phyloP scores from a whole-genome alignment of 164 flowering plant genomes.

The Liriodendron chinense region DNA sequence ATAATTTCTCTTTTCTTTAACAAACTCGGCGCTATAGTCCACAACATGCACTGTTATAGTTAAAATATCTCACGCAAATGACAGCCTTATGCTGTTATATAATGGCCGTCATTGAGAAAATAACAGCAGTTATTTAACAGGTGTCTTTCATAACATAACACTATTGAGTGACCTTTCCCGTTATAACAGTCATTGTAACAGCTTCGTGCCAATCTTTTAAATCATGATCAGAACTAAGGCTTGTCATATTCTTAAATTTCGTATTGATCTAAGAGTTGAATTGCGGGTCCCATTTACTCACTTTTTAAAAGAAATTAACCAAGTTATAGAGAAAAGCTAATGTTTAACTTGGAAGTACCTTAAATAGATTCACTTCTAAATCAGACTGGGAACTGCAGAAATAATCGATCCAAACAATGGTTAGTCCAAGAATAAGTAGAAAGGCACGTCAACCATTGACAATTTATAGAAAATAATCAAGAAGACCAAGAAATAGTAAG shows the following conservation, averaged over 20 bases:
- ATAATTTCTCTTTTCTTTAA: too few species aligned
- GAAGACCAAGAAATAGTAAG: neutral
- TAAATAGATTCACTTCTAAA: conserved; percentile 90
- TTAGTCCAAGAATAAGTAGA: neutral
- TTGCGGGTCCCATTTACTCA: neutral
- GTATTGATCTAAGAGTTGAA: neutral
- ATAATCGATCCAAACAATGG: conserved; percentile 1
- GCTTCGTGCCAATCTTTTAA: too few species aligned
- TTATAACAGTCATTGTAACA: too few species aligned
- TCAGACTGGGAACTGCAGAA: conserved; percentile 82
- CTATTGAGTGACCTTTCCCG: too few species aligned
- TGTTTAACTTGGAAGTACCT: conserved; percentile 42
- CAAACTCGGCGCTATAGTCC: too few species aligned
- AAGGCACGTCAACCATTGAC: neutral
- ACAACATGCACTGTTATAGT: too few species aligned
- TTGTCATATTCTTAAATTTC: neutral
- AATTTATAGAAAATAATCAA: neutral
- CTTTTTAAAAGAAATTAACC: neutral
- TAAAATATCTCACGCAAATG: too few species aligned
- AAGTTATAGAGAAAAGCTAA: neutral
- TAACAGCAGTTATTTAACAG: too few species aligned
- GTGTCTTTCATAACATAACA: too few species aligned
- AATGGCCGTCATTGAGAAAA: too few species aligned
- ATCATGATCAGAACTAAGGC: too few species aligned
- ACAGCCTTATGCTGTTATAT: too few species aligned